Base-by-base conservation (phyloP, 768 basidiomycete genomes). In the Hydnomerulius pinastri region DNA sequence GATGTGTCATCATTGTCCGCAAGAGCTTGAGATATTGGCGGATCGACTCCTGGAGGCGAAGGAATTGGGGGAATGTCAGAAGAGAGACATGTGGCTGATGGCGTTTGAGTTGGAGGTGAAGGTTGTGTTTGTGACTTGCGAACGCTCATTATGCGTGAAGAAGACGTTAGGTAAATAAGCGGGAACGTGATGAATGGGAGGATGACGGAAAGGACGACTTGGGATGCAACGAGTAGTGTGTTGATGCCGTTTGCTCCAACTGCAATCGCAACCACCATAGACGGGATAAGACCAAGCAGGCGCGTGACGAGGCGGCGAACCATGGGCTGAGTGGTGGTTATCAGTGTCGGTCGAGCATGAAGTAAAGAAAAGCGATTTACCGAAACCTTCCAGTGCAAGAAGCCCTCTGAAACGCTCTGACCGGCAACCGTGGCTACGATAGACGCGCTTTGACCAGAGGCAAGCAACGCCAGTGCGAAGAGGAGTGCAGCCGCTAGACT, bases 341-440 rank as follows among this genome's bases (percentile, higher is more conserved):
- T 32, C 64, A 61, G 18, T 69, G 57, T 12, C 63, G 64, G 50
- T 63, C 35, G 8, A 64, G 37, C 23, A 62, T 38, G 13, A 62
- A 54, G 27, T 15, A n/a, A n/a, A 27, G 21, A 23, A 13, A 39
- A n/a, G n/a, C n/a, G 18, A 29, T 62, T 39, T 61, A 89, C 87
- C 56, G 90, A 88, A 29, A 92, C 80, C 39, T 82, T 79, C 92
- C 92, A 96, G 45, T 81, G 82, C 46, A 96, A 76, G 68, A 94
- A 93, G 0, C 94, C 93, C 68, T 97, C 93, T 0, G 85, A 85
- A 32, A 98, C 86, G 18, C 90, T 86, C 68, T 97, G 94, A 0
- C 93, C 93, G 1, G 91, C 87, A 11, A 96, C 78, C 0, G 92
- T 97, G 9, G 91, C 93, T 4, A 96, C 87, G 43, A 97, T 79